These are phyloP conservation scores for Hericium alpestre DNA, from an alignment of 768 basidiomycete species.

Conservation along the genomic window DNA sequence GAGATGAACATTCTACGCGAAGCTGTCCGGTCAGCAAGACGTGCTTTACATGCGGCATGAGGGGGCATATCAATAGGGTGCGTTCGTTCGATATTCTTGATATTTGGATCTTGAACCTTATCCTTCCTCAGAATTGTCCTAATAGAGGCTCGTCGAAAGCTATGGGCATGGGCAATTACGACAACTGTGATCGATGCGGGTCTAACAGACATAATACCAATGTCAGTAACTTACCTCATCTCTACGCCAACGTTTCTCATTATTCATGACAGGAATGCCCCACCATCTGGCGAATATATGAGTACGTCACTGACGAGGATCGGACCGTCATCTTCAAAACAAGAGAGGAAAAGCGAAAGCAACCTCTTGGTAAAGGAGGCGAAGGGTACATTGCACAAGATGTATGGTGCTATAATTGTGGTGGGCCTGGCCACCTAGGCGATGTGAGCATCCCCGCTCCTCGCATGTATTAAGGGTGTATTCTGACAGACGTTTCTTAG, in stretches of 20 bases:
- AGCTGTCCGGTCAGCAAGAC: constrained; percentile 74
- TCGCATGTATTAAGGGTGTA: no score
- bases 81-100: constrained; percentile 11
- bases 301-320: constrained; percentile 51
- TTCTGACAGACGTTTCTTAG: constrained; percentile 22
- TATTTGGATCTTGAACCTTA: not conserved
- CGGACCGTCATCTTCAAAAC: constrained; percentile 31
- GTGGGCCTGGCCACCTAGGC: constrained; percentile 60
- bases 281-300: constrained; percentile 71
- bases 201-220: constrained; percentile 53
- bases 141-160: constrained; percentile 35
- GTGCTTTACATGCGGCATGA: constrained; percentile 76
- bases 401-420: constrained; percentile 80
- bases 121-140: constrained; percentile 49
- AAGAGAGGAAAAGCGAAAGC: constrained; percentile 39
- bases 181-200: constrained; percentile 62
- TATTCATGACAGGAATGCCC: constrained; percentile 60
- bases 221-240: constrained; percentile 27
- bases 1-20: constrained; percentile 68
- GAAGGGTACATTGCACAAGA: constrained; percentile 69
- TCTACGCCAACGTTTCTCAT: not conserved
- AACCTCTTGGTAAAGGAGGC: constrained; percentile 56
- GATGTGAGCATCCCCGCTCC: constrained; percentile 45
- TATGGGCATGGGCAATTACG: constrained; percentile 19
- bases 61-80: constrained; percentile 68